Conservation (phyloP, 768 basidiomycete species). For the Rhodotorula graminis region DNA sequence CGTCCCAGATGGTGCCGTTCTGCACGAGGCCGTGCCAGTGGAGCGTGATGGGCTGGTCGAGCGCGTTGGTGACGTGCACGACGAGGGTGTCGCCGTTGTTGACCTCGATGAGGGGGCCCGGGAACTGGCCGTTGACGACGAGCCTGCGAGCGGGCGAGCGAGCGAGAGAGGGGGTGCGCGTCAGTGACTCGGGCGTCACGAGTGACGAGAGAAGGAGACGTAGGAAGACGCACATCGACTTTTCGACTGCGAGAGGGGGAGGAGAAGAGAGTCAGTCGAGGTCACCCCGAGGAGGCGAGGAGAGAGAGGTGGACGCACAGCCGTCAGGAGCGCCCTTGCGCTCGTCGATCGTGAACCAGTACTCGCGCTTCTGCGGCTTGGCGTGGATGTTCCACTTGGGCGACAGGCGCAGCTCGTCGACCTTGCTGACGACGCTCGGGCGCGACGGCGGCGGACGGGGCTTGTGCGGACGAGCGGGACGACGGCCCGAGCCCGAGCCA, state of each 20-base stretch:
- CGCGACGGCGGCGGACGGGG: background rate
- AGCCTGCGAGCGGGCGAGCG: background rate
- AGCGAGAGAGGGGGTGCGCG: background rate
- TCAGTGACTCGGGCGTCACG: background rate
- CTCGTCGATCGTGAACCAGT: conserved; percentile 1
- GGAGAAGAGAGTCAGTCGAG: background rate
- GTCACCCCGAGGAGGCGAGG: background rate
- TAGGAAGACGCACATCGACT: background rate
- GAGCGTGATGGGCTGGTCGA: conserved; percentile 34
- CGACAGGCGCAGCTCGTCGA: conserved; percentile 70
- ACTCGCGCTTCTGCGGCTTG: conserved; percentile 9
- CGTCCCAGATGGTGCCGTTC: conserved; percentile 38
- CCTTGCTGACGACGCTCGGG: conserved; percentile 61
- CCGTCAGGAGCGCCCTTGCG: conserved; percentile 7
- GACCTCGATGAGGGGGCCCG: conserved; percentile 41
- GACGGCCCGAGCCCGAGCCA: background rate
- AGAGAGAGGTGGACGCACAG: conserved; percentile 3
- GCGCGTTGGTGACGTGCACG: conserved; percentile 40
- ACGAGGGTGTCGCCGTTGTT: conserved; percentile 42
- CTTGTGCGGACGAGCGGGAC: too few relatives aligned
- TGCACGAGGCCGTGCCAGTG: conserved; percentile 40
- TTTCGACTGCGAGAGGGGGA: background rate
- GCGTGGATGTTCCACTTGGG: conserved; percentile 53
- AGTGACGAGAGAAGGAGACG: background rate
- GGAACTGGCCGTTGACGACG: conserved; percentile 21